Evolutionary conservation across 345 rosid species (phyloP).

Genomic region (Kernera saxatilis): DNA sequence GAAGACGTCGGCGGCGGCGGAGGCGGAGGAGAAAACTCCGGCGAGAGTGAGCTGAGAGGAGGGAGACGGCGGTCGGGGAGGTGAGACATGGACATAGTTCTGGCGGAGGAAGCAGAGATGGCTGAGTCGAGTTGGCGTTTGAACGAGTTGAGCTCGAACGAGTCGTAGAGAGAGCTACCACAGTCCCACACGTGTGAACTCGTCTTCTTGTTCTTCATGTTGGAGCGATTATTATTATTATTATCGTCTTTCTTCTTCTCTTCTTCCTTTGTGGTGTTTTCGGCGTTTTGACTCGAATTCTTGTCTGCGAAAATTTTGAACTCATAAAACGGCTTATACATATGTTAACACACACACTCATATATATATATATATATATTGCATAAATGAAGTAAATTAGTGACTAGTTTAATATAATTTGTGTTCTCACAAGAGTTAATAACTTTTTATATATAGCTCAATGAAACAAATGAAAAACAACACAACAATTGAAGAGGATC

Average conservation of each 20-base stretch:
- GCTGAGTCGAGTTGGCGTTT: constrained; percentile 74
- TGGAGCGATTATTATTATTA: not conserved
- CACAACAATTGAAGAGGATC: too few relatives aligned
- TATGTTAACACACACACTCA: not conserved
- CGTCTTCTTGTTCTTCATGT: constrained; percentile 19
- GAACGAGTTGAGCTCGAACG: constrained; percentile 79
- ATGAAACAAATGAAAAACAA: not conserved
- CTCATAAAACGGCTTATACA: not conserved
- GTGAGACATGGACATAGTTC: constrained; percentile 68
- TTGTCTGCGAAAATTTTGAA: constrained; percentile 1
- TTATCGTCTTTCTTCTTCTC: constrained; percentile 1
- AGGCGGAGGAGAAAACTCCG: constrained; percentile 20
- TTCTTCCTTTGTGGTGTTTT: constrained; percentile 13
- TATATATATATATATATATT: too few relatives aligned
- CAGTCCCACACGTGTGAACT: constrained; percentile 81
- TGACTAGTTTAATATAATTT: too few relatives aligned
- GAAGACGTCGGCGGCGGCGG: constrained; percentile 3
- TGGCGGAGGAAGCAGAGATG: constrained; percentile 43
- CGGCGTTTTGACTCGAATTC: not conserved
- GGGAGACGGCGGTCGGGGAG: constrained; percentile 30
- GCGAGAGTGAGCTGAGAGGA: not conserved
- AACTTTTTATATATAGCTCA: not conserved
- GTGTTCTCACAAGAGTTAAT: not conserved
- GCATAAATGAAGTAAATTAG: not conserved
- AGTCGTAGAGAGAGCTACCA: constrained; percentile 75